phyloP scores from a whole-genome alignment of 495 filamentous ascomycete species.

The Parachaetomium inaequale region DNA sequence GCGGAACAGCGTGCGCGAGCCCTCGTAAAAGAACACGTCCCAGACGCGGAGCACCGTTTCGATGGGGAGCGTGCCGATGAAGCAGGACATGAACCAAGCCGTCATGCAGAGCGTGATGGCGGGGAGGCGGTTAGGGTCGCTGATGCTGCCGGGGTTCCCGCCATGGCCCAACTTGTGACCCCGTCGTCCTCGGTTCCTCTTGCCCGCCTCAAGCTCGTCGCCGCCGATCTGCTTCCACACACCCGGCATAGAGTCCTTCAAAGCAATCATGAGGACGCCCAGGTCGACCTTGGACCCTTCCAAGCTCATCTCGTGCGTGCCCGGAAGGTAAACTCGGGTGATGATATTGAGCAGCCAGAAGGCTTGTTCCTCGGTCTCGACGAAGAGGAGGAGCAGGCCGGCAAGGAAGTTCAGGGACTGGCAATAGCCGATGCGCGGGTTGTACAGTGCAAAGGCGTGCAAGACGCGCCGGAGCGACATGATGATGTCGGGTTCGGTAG shows the following conservation, averaged over 20 bases:
- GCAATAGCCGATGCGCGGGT: conserved; percentile 88
- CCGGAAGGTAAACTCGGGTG: conserved; percentile 80
- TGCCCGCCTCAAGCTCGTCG: conserved; percentile 53
- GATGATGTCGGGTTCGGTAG: conserved; percentile 72
- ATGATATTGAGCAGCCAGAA: conserved; percentile 96
- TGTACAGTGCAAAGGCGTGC: conserved; percentile 83
- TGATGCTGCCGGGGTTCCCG: conserved; percentile 17
- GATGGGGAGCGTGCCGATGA: conserved; percentile 87
- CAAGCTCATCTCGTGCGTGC: conserved; percentile 86
- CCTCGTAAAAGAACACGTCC: conserved; percentile 96
- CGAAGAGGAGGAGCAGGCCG: conserved; percentile 90
- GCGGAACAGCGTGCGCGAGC: conserved; percentile 90
- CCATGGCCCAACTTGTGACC: conserved; percentile 18
- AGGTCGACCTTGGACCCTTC: conserved; percentile 95
- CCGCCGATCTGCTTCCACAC: conserved; percentile 87
- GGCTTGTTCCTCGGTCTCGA: conserved; percentile 78
- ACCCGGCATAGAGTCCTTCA: conserved; percentile 78
- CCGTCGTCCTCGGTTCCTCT: conserved; percentile 41
- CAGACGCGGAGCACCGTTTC: conserved; percentile 89
- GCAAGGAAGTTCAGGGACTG: conserved; percentile 96
- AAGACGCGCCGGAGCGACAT: conserved; percentile 78
- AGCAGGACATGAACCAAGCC: conserved; percentile 98
- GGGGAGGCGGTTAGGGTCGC: conserved; percentile 60
- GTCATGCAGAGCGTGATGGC: conserved; percentile 91
- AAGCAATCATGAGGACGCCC: conserved; percentile 80